A percentile compares a stretch with the other conserved stretches of the same genome.
These are phyloP conservation scores for Talaromyces liani DNA, from an alignment of 495 filamentous ascomycete genomes.

Conservation along the genomic window DNA sequence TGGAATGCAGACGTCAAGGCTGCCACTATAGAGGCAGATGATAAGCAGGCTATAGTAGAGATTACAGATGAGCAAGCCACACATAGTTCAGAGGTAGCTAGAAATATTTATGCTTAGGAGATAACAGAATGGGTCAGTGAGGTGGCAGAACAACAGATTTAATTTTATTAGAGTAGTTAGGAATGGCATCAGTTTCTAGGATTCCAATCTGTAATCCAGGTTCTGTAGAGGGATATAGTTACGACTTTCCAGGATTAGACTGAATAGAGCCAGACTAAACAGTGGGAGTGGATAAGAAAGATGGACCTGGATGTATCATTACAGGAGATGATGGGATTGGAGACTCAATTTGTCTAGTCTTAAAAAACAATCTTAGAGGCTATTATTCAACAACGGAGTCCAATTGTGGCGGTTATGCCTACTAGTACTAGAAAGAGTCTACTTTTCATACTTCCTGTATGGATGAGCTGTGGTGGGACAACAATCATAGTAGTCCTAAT, in stretches of 20 bases:
- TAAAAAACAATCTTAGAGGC: constrained; percentile 1
- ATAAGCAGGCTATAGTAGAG: neutral
- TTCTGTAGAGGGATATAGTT: neutral
- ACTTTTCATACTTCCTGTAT: constrained; percentile 18
- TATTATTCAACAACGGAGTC: constrained; percentile 7
- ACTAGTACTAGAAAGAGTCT: constrained; percentile 17
- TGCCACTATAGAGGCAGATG: neutral
- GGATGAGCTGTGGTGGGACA: constrained; percentile 6
- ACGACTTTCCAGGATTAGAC: neutral
- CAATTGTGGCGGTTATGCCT: constrained; percentile 15
- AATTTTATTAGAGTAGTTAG: too few species aligned
- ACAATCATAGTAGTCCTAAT: constrained; percentile 14
- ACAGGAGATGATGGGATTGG: constrained; percentile 9
- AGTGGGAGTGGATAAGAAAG: neutral
- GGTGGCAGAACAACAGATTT: too few species aligned
- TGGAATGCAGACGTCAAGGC: neutral
- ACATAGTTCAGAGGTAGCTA: too few species aligned
- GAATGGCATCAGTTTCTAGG: too few species aligned
- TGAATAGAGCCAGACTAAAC: neutral
- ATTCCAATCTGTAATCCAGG: too few species aligned
- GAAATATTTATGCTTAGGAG: too few species aligned
- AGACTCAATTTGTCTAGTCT: constrained; percentile 2
- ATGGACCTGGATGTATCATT: constrained; percentile 12
- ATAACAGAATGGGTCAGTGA: too few species aligned
- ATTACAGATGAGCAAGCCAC: neutral